Base-by-base conservation (phyloP, 768 basidiomycete species). In the Paxillus ammoniavirescens region DNA sequence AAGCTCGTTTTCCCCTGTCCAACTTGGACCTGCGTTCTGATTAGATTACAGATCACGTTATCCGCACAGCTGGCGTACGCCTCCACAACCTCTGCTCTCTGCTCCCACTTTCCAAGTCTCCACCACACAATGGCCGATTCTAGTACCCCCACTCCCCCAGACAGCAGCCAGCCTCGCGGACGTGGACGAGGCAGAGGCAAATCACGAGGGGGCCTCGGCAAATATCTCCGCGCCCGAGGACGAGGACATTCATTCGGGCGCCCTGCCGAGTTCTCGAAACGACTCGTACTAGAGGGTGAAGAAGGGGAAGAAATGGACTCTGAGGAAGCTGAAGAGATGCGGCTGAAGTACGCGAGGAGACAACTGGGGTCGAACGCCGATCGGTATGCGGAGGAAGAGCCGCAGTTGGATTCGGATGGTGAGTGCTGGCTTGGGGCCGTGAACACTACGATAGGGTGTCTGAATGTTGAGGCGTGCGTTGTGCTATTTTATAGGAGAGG, bases 371-470 rank as follows among this genome's bases (percentile, higher is more conserved):
- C 85, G 4, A 92, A 93, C 63, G 83, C 75, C 0, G 88, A 91
- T 74, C 76, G 89, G 48, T 92, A 92, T 63, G 76, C 63, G 14
- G 89, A 91, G 68, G 79, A 80, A 17, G 86, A 83, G 53, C 83
- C 82, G 3, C 83, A 87, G 59, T 71, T 89, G 23, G 84, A 80
- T 62, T 84, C 86, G 2, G 87, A 90, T 66, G 89, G 89, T 86
- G 10, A 47, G 66, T 65, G 35, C 17, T 18, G n/a, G 4, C 15
- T 13, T 21, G 37, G 5, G 33, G 33, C 17, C n/a, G 18, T 23
- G 36, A 18, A 15, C 8, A n/a, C 23, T 35, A 13, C 21, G n/a
- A 17, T 30, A 13, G 30, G 5, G 43, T 15, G 21, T 37, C 18
- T 7, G 42, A 37, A 21, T 18, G 41, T 30, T 38, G 28, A 35